These are phyloP conservation scores for Penicillium bialowiezense DNA, from an alignment of 495 filamentous ascomycete genomes.

Conservation along the genomic window DNA sequence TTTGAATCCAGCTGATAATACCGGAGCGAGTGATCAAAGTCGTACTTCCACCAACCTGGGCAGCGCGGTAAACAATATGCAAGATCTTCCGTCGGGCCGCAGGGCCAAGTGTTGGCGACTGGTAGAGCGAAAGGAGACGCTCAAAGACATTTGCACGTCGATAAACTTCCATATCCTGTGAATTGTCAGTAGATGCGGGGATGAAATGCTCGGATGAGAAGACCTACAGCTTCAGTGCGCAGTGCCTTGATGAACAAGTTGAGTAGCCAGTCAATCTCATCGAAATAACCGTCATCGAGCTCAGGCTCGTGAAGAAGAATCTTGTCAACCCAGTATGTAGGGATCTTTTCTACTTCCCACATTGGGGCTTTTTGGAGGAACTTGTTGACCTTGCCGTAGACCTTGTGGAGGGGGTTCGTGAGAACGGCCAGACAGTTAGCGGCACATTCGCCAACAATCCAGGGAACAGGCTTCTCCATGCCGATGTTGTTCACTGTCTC, in stretches of 20 bases:
- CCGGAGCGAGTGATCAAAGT: slow-evolving; percentile 83
- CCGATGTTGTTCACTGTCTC: slow-evolving; percentile 63
- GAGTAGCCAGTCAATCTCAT: slow-evolving; percentile 79
- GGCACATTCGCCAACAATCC: slow-evolving; percentile 71
- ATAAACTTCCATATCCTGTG: slow-evolving; percentile 79
- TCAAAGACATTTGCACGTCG: slow-evolving; percentile 78
- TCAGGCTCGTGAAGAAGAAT: slow-evolving; percentile 68
- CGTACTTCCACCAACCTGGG: slow-evolving; percentile 73
- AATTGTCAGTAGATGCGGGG: slow-evolving; percentile 1
- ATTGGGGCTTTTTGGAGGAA: slow-evolving; percentile 73
- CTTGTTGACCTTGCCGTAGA: slow-evolving; percentile 84
- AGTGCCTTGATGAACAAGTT: slow-evolving; percentile 70
- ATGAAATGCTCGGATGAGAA: not conserved
- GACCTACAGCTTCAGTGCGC: slow-evolving; percentile 50
- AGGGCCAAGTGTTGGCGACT: slow-evolving; percentile 59
- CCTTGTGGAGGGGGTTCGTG: slow-evolving; percentile 70
- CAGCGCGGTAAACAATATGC: slow-evolving; percentile 68
- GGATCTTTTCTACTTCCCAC: slow-evolving; percentile 73
- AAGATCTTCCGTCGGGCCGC: slow-evolving; percentile 65
- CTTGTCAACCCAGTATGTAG: slow-evolving; percentile 67
- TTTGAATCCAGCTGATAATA: slow-evolving; percentile 75
- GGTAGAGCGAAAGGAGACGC: slow-evolving; percentile 67
- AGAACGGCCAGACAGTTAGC: slow-evolving; percentile 65
- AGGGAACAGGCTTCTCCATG: slow-evolving; percentile 60
- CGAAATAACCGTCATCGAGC: slow-evolving; percentile 69